Percentiles rank a stretch among this genome's conserved stretches.
Evolutionary conservation across 192 early-diverging fungal genomes (phyloP).

Genomic region (Cetraspora pellucida): DNA sequence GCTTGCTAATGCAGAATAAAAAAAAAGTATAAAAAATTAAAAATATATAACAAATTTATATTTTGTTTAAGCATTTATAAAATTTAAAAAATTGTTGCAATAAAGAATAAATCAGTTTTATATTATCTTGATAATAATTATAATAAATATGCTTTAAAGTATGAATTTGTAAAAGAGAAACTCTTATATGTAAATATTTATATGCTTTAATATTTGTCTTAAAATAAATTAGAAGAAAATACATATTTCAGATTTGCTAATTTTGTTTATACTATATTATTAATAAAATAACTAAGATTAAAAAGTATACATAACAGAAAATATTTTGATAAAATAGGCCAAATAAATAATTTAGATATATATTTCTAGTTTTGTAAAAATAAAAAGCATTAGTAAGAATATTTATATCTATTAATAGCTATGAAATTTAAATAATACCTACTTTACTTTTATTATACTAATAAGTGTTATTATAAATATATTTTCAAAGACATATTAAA

Average conservation of each 20-base stretch:
- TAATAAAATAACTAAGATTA: slow-evolving; percentile 15
- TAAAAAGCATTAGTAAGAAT: too few relatives aligned
- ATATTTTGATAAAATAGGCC: not conserved
- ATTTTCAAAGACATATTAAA: slow-evolving; percentile 21
- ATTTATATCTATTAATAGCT: too few relatives aligned
- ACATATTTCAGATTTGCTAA: slow-evolving; percentile 3
- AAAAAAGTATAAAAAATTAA: too few relatives aligned
- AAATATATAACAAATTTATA: not conserved
- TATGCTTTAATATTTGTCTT: not conserved
- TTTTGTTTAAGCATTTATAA: not conserved
- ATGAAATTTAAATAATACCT: slow-evolving; percentile 8
- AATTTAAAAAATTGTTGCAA: slow-evolving; percentile 16
- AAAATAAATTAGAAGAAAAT: slow-evolving; percentile 24
- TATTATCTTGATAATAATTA: slow-evolving; percentile 14
- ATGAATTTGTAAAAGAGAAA: not conserved
- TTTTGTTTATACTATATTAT: slow-evolving; percentile 10
- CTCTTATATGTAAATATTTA: not conserved
- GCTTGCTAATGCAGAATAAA: not conserved
- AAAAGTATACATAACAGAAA: not conserved
- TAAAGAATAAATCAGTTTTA: not conserved
- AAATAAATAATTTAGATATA: slow-evolving; percentile 14
- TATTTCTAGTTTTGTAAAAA: slow-evolving; percentile 9
- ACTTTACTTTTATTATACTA: not conserved
- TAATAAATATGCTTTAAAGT: not conserved
- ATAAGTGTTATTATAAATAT: not conserved